Base-by-base conservation (phyloP, 805 yeast genomes). In the Jamesozyma hellenica region DNA sequence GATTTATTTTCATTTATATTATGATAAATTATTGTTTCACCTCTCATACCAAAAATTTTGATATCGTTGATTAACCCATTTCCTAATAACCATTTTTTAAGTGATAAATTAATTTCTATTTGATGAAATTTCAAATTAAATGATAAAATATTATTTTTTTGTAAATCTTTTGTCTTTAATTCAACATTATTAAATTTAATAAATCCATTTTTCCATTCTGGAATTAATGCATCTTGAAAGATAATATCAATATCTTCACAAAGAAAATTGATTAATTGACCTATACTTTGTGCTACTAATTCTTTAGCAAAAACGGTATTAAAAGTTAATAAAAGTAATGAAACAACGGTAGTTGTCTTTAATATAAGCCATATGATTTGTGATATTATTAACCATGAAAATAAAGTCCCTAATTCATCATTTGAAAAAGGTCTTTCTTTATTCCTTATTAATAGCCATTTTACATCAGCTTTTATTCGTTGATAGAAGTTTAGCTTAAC, bases 331-430 rank as follows among this genome's bases (percentile, higher is more conserved):
- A 90, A 68, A 4, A 88, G 66, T 32, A 88, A 63, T 10, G 95
- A 86, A 38, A 86, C 75, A 55, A 90, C 90, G 2, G 96, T 87
- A 1, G 97, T 88, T 8, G 97, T 87, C 1, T 88, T 96, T 28
- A 86, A 63, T 12, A 87, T 63, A 33, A 88, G 65, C 73, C 94
- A 72, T 1, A 83, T 56, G 1, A 83, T 76, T 59, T 88, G 92
- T 2, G 95, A 92, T 52, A 90, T 74, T 29, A 90, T 71, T 29
- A 90, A 59, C 96, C 96, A 88, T 10, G 95, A 82, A 49, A 86
- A 79, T 46, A 88, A 66, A 2, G 96, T 96, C 14, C 85, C 72
- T 39, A 85, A 70, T 52, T 88, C 96, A 63, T 88, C 95, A 18
- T 81, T 73, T 52, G 85, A 87, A 64, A 84, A 84, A 2, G 95